Conservation (phyloP, 176 grass and related monocot species). For the sorghum (Sorghum bicolor) region DNA sequence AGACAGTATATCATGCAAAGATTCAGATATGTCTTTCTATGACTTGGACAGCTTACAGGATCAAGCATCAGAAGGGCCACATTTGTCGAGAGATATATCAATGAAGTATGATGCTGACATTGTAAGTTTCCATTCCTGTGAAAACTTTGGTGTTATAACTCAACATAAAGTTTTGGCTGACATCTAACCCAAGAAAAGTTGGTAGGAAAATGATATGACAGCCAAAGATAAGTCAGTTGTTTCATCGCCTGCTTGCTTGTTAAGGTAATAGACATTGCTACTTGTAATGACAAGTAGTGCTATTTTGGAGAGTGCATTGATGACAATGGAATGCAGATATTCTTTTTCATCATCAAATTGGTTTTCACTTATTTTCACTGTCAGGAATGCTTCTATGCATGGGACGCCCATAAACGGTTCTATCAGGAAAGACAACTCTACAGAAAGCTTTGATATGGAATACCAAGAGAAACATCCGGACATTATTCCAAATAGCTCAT, state of each 20-base stretch:
- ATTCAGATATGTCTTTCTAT: conserved; percentile 52
- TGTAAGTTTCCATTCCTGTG: conserved; percentile 41
- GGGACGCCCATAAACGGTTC: conserved; percentile 1
- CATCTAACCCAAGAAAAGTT: conserved; percentile 57
- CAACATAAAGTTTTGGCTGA: not conserved
- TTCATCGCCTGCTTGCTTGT: conserved; percentile 41
- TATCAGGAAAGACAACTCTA: conserved; percentile 24
- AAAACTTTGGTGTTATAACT: conserved; percentile 19
- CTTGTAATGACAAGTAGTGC: conserved; percentile 1
- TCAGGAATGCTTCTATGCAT: conserved; percentile 34
- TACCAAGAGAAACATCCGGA: conserved; percentile 42
- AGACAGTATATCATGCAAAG: conserved; percentile 48
- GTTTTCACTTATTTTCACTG: conserved; percentile 22
- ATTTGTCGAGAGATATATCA: conserved; percentile 36
- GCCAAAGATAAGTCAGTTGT: conserved; percentile 41
- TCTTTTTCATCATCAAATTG: conserved; percentile 1
- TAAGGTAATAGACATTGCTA: conserved; percentile 35
- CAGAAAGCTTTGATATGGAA: conserved; percentile 32
- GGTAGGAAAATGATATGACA: conserved; percentile 57
- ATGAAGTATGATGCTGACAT: conserved; percentile 46
- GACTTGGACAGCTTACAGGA: conserved; percentile 60
- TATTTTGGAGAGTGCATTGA: not conserved
- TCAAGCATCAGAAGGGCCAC: conserved; percentile 32
- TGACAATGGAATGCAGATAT: not conserved
- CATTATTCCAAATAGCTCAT: conserved; percentile 23